Conservation (phyloP, 768 basidiomycete genomes). For the Auriscalpium microsporum region DNA sequence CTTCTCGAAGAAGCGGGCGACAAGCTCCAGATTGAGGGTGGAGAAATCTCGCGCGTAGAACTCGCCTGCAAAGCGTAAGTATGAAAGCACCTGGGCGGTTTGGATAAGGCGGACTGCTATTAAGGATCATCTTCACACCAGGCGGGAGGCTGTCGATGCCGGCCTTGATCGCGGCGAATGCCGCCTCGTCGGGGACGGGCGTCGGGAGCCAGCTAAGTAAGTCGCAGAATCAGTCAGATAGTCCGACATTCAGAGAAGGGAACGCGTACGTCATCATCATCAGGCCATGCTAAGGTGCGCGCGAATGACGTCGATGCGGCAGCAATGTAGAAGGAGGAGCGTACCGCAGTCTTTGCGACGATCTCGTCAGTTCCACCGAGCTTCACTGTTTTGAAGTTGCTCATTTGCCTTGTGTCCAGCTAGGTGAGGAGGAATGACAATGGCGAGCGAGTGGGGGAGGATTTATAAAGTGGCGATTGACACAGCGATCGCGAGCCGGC, state of each 20-base stretch:
- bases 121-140: constrained; percentile 42
- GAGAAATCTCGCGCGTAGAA: constrained; percentile 45
- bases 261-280: constrained; percentile 47
- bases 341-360: too few species aligned
- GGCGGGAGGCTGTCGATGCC: constrained; percentile 33
- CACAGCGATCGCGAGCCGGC: too few species aligned
- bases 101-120: constrained; percentile 30
- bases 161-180: constrained; percentile 53
- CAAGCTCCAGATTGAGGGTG: constrained; percentile 39
- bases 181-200: constrained; percentile 45
- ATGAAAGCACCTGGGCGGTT: background rate
- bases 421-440: too few species aligned
- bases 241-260: background rate
- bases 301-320: too few species aligned
- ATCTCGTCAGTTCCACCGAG: too few species aligned
- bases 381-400: too few species aligned
- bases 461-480: too few species aligned
- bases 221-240: background rate
- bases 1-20: constrained; percentile 41
- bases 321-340: too few species aligned
- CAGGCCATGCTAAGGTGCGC: constrained; percentile 28
- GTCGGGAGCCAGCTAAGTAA: constrained; percentile 9
- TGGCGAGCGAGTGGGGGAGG: too few species aligned
- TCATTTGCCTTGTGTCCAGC: too few species aligned
- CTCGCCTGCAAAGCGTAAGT: constrained; percentile 25